Evolutionary conservation across 805 yeast species (phyloP).

Genomic region (Candida glaebosa): DNA sequence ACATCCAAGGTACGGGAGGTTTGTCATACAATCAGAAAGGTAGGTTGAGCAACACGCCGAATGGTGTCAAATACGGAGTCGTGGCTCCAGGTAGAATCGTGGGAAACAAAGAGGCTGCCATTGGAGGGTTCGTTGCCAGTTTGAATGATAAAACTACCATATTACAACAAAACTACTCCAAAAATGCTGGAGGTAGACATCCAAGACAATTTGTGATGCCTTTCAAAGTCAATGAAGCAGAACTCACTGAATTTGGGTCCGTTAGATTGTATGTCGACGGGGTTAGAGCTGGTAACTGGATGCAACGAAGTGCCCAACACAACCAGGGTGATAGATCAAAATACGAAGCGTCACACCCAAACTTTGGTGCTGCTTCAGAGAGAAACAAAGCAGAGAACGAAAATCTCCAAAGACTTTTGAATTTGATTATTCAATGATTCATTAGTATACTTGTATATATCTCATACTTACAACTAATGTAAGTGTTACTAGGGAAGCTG

Average conservation of each 20-base stretch:
- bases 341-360: conserved; percentile 30
- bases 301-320: conserved; percentile 20
- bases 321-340: conserved; percentile 5
- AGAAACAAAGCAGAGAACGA: conserved; percentile 30
- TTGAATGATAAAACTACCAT: conserved; percentile 33
- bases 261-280: conserved; percentile 39
- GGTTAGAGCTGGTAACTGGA: conserved; percentile 39
- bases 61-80: conserved; percentile 55
- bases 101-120: conserved; percentile 48
- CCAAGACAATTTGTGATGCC: conserved; percentile 42
- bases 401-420: conserved; percentile 23
- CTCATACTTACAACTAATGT: neutral
- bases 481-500: no score
- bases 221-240: conserved; percentile 38
- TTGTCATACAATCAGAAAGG: conserved; percentile 68
- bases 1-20: conserved; percentile 71
- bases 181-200: conserved; percentile 38
- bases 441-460: conserved; percentile 9
- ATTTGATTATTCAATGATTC: conserved; percentile 16
- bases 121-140: conserved; percentile 42
- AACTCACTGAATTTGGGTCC: conserved; percentile 32
- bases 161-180: conserved; percentile 38
- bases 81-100: conserved; percentile 70
- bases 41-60: conserved; percentile 63
- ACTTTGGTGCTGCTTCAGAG: conserved; percentile 29